Evolutionary conservation across 202 grass and related monocot genomes (phyloP), one percentile per base, ranked within the genome.

Genomic region (Schoenoplectus tabernaemontani): DNA sequence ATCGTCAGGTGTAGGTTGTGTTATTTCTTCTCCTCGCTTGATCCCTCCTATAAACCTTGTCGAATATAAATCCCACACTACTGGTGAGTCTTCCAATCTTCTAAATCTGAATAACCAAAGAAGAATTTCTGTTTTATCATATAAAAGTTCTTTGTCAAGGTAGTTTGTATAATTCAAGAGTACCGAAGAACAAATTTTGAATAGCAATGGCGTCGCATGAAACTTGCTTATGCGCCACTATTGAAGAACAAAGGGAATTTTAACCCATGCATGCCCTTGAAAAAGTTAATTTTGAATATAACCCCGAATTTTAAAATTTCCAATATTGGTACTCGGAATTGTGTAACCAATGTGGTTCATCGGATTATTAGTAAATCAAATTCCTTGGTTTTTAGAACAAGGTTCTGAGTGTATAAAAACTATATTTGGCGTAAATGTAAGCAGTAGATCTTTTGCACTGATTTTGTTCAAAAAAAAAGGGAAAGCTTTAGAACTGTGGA

Each of bases 241-340:
- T 41, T 20, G 70, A 36, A 56, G 71, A 76, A 80, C 23, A 66
- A 80, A 53, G 23, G 59, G 26, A 80, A 11, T 66, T 61, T 80
- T 80, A 20, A 0, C 28, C 36, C 71, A 56, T 80, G 41, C 60
- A 50, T 65, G 59, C 78, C 42, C 46, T 64, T 64, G 30, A 36
- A 51, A 44, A 2, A 64, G 51, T 65, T n/a, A 53, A 53, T 56
- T 66, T 62, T 80, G 3, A 28, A 44, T 8, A 80, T 51, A 64
- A 59, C 10, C 42, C 60, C 59, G 51, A 64, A 36, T 48, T 2
- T 24, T 51, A n/a, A 80, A 61, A 22, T 51, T 74, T 53, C 7
- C 70, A 54, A 54, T 9, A 48, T 72, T 50, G 44, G 68, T 30
- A 16, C 23, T 26, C 2, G 9, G 2, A 50, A 72, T 50, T 72